Conservation (phyloP, 2,329 filamentous ascomycete species). For the Cercospora nicotianae region DNA sequence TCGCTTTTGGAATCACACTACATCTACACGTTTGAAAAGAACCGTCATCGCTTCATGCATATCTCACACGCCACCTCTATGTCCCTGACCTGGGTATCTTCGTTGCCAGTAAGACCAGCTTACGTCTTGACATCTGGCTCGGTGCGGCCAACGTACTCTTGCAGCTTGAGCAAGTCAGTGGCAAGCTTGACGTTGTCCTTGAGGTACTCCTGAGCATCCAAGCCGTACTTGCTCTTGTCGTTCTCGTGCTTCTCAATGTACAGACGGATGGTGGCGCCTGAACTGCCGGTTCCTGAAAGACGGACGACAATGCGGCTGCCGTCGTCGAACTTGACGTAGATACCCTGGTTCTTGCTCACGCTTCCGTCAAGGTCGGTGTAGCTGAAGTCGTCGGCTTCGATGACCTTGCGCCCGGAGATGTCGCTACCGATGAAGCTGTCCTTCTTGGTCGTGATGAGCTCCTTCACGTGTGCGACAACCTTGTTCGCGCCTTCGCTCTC, state of each 20-base stretch:
- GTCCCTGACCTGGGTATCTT: not conserved
- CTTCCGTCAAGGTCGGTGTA: slow-evolving; percentile 99
- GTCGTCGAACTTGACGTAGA: slow-evolving; percentile 91
- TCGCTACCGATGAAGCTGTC: slow-evolving; percentile 79
- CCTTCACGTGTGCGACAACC: slow-evolving; percentile 77
- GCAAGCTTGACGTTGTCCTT: slow-evolving; percentile 86
- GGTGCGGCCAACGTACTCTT: slow-evolving; percentile 87
- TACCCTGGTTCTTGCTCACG: slow-evolving; percentile 91
- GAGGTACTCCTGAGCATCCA: slow-evolving; percentile 91
- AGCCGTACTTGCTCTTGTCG: slow-evolving; percentile 72
- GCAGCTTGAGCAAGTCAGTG: slow-evolving; percentile 82
- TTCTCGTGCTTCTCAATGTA: slow-evolving; percentile 95
- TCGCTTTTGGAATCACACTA: slow-evolving; percentile 2
- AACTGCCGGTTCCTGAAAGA: slow-evolving; percentile 90
- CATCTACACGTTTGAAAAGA: not conserved
- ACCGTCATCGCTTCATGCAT: slow-evolving; percentile 5
- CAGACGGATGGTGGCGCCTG: slow-evolving; percentile 91
- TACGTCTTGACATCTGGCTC: slow-evolving; percentile 97
- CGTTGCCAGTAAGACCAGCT: slow-evolving; percentile 22
- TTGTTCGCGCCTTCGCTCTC: slow-evolving; percentile 89
- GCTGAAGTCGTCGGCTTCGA: slow-evolving; percentile 91
- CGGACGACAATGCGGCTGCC: slow-evolving; percentile 94
- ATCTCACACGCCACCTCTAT: slow-evolving; percentile 1
- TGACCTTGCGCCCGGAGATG: slow-evolving; percentile 78
- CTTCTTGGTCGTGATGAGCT: slow-evolving; percentile 69